Evolutionary conservation across 345 rosid species (phyloP), one percentile per base, ranked within the genome.

Genomic region (Ceriops decandra): DNA sequence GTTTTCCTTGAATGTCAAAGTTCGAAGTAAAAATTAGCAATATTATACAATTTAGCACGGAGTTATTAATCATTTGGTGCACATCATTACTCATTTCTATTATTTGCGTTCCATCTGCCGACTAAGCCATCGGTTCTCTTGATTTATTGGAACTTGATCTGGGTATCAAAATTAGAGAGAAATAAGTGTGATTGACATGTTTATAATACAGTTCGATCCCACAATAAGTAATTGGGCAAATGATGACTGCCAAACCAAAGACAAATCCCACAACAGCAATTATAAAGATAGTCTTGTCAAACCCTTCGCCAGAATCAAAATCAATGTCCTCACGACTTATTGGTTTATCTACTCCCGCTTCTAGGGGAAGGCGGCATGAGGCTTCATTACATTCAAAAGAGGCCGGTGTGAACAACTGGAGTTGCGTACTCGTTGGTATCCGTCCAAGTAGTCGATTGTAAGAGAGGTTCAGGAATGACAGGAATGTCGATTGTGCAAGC

Each of bases 401-500:
- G 66, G 16, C 7, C 0, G 38, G 0, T 0, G 52, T 24, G 30
- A 75, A 75, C 3, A 74, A 10, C 58, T 22, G 26, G 59, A 75
- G 11, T 21, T 75, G 74, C 16, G 10, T 30, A 3, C 71, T 21
- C n/a, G 5, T 3, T 0, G 79, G 79, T 21, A 75, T 75, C 13
- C 0, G 13, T 54, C 79, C 75, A 1, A 13, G 11, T 1, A 76
- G 52, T 38, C 17, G 11, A 22, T 76, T 76, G 47, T 31, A 0
- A 16, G 79, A 76, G 52, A 76, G 70, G 32, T 76, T 70, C 60
- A 70, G 42, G 56, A 76, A 76, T 31, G 68, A 66, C 60, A 66
- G 42, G 56, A 76, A 76, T 31, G 68, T 46, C 20, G 71, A 31
- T 16, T 1, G 5, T n/a, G 63, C 30, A 26, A 76, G 75, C 59